Evolutionary conservation across 306 rosid species (phyloP).

Genomic region (Quercus robur): DNA sequence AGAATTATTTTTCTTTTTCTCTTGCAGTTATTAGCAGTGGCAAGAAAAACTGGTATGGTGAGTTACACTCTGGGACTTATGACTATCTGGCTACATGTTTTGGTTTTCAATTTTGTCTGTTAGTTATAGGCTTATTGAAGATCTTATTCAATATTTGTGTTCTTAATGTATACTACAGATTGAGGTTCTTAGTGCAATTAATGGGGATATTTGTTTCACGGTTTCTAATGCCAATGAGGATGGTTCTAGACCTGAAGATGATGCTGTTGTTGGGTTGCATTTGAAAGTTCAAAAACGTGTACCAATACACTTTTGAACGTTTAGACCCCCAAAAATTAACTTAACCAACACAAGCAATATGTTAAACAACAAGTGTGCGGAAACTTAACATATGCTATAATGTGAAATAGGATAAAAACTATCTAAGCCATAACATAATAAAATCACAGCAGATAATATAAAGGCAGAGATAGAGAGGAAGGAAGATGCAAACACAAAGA

Average conservation of each 20-base stretch:
- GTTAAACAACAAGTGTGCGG: too few relatives aligned
- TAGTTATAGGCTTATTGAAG: neutral
- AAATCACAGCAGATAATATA: too few relatives aligned
- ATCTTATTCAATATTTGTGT: neutral
- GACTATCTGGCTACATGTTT: neutral
- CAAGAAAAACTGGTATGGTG: slow-evolving; percentile 78
- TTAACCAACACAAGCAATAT: too few relatives aligned
- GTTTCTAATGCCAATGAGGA: slow-evolving; percentile 27
- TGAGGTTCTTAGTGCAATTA: slow-evolving; percentile 75
- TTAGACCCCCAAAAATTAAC: too few relatives aligned
- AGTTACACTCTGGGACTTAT: slow-evolving; percentile 21
- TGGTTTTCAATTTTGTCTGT: slow-evolving; percentile 4
- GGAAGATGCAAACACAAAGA: too few relatives aligned
- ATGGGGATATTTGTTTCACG: slow-evolving; percentile 48
- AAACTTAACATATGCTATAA: too few relatives aligned
- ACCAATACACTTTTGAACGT: too few relatives aligned
- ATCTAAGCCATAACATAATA: too few relatives aligned
- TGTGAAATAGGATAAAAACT: too few relatives aligned
- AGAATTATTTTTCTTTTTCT: neutral
- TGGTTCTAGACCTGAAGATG: slow-evolving; percentile 33
- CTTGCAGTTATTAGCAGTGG: slow-evolving; percentile 84
- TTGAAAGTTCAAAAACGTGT: too few relatives aligned
- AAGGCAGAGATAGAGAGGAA: too few relatives aligned
- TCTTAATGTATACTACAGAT: slow-evolving; percentile 41
- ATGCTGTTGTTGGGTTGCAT: slow-evolving; percentile 73